A percentile compares a stretch with the other conserved stretches of the same genome.
phyloP scores from a whole-genome alignment of 768 basidiomycete genomes.

The Sporobolomyces pararoseus region DNA sequence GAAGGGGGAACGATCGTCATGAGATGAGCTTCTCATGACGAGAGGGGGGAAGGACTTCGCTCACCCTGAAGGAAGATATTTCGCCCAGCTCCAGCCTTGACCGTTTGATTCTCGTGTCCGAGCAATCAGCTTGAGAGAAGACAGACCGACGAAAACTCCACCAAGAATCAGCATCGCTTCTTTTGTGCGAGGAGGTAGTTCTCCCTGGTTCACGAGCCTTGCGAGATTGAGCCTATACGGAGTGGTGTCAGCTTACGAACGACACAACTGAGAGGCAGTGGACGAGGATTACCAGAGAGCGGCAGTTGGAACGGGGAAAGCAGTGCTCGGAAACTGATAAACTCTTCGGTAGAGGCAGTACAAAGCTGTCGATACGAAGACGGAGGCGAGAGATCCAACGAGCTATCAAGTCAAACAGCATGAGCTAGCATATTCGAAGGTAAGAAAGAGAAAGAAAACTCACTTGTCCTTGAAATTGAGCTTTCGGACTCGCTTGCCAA shows the following conservation, averaged over 20 bases:
- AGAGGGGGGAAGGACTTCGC: constrained; percentile 29
- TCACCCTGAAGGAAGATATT: constrained; percentile 47
- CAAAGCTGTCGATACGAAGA: constrained; percentile 81
- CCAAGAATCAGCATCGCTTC: constrained; percentile 78
- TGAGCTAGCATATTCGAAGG: not conserved
- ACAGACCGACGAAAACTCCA: constrained; percentile 63
- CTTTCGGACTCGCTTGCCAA: constrained; percentile 82
- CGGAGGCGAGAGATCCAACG: constrained; percentile 81
- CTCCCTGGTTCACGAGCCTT: constrained; percentile 58
- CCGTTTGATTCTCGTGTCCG: not conserved
- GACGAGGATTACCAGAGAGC: constrained; percentile 67
- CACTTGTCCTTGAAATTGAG: constrained; percentile 78
- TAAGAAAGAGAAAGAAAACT: not conserved
- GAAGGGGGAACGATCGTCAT: not conserved
- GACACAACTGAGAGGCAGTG: constrained; percentile 54
- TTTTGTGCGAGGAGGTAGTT: constrained; percentile 69
- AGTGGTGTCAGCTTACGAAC: no score
- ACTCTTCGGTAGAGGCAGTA: constrained; percentile 81
- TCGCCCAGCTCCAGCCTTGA: constrained; percentile 12
- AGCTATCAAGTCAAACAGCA: constrained; percentile 55
- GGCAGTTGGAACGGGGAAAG: constrained; percentile 93
- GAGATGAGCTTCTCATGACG: not conserved
- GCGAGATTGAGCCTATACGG: constrained; percentile 52
- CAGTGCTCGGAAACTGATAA: constrained; percentile 83
- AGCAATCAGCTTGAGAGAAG: constrained; percentile 59